phyloP scores from a whole-genome alignment of 805 yeast genomes.

The Sugiyamaella boreocaroliniensis region DNA sequence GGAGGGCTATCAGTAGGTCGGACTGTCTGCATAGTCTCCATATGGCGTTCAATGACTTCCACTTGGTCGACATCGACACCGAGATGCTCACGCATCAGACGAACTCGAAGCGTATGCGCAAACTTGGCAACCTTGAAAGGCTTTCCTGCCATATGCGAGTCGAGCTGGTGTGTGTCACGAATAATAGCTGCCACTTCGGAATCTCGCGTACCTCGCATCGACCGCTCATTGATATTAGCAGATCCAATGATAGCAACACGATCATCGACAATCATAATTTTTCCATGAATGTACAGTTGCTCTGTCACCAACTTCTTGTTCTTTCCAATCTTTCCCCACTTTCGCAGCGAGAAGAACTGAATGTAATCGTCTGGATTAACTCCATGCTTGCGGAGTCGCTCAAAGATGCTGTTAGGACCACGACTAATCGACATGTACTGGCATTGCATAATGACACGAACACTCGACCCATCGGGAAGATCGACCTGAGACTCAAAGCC shows the following conservation, averaged over 20 bases:
- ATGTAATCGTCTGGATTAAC: constrained; percentile 86
- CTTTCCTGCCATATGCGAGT: constrained; percentile 63
- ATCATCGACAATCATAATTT: constrained; percentile 87
- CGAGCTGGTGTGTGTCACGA: constrained; percentile 69
- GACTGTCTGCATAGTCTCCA: constrained; percentile 28
- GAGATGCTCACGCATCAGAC: constrained; percentile 93
- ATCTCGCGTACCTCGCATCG: constrained; percentile 90
- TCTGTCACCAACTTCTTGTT: constrained; percentile 71
- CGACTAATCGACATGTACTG: constrained; percentile 90
- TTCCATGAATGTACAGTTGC: constrained; percentile 90
- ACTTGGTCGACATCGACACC: constrained; percentile 88
- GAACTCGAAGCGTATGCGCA: constrained; percentile 80
- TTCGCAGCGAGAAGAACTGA: constrained; percentile 83
- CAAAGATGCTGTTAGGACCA: constrained; percentile 83
- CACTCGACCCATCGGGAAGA: constrained; percentile 88
- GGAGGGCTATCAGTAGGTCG: background rate
- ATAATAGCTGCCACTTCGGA: constrained; percentile 89
- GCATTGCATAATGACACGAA: constrained; percentile 92
- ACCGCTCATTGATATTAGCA: constrained; percentile 94
- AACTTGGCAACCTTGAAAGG: constrained; percentile 78
- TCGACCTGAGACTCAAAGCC: constrained; percentile 88
- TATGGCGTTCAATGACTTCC: constrained; percentile 73
- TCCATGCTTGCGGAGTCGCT: constrained; percentile 67
- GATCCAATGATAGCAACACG: constrained; percentile 91
- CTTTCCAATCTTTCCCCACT: constrained; percentile 91